Evolutionary conservation across 192 early-diverging fungal genomes (phyloP), one percentile per base, ranked within the genome.

Genomic region (Kappamyces sp.): DNA sequence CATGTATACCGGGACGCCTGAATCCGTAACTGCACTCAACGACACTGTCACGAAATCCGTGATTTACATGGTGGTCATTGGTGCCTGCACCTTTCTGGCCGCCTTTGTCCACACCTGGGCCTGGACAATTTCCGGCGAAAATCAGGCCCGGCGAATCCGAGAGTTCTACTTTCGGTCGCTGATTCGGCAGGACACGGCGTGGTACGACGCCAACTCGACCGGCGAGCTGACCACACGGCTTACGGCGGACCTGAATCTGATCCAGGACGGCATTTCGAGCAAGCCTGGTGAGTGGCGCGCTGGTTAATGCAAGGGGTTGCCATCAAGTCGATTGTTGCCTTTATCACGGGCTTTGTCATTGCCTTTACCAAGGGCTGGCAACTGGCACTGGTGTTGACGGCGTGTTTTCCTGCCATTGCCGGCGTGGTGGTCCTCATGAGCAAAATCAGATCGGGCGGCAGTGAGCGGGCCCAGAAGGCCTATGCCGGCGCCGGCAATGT

Each of bases 401-500:
- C 87, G 13, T 83, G 81, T 37, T 62, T 94, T 55, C 91, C 92
- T 5, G 55, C 93, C 46, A 55, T 98, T 47, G 85, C 75, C 15
- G 67, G 61, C 31, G 50, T 59, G 46, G 62, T 66, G 12, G 67
- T 67, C 15, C 46, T 86, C 15, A 84, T 87, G 75, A 74, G 74
- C 10, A 77, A 83, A 43, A 61, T 84, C 55, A 47, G 84, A 1
- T 70, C 73, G 3, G 53, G 55, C 3, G 70, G 65, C 32, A 62
- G 83, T 1, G 52, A 70, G 4, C 66, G 74, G 44, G 79, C 78
- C 1, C 80, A 85, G 65, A 74, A 79, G 62, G 72, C 86, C 9
- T 94, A 93, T 65, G 93, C 87, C 12, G 75, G 71, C 41, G 93
- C 92, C 3, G 91, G 92, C 46, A 83, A 83, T 10, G 76, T 95